A percentile compares a stretch with the other conserved stretches of the same genome.
Evolutionary conservation across 1,284 basidiomycete genomes (phyloP).

Genomic region (Phellinidium pouzarii): DNA sequence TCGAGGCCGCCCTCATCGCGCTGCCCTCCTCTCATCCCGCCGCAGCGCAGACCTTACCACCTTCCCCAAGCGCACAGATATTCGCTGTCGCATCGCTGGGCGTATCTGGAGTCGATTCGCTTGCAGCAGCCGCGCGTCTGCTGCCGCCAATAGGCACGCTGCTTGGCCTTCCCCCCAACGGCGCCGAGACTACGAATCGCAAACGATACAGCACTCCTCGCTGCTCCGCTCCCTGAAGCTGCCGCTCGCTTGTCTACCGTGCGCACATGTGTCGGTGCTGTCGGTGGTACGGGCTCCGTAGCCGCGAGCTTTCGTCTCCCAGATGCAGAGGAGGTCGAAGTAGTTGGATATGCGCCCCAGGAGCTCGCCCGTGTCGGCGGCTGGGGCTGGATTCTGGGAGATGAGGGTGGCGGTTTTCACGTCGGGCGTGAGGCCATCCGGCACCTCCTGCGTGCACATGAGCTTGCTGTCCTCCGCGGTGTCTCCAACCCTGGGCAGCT

Average conservation of each 20-base stretch:
- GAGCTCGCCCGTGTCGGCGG: slow-evolving; percentile 68
- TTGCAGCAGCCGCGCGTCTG: slow-evolving; percentile 48
- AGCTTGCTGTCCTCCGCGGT: slow-evolving; percentile 42
- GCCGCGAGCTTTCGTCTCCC: slow-evolving; percentile 50
- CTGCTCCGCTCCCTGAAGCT: slow-evolving; percentile 52
- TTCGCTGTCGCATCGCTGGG: slow-evolving; percentile 73
- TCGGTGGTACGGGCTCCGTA: slow-evolving; percentile 69
- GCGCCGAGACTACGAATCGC: slow-evolving; percentile 47
- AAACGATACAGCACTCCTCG: slow-evolving; percentile 72
- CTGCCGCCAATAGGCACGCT: slow-evolving; percentile 46
- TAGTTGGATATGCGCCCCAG: slow-evolving; percentile 32
- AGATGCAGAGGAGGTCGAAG: neutral
- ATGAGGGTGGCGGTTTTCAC: slow-evolving; percentile 73
- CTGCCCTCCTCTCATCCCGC: slow-evolving; percentile 23
- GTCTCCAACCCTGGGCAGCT: slow-evolving; percentile 31
- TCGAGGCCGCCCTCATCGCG: slow-evolving; percentile 47
- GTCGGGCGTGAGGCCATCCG: slow-evolving; percentile 68
- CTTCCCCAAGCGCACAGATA: slow-evolving; percentile 26
- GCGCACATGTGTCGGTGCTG: slow-evolving; percentile 53
- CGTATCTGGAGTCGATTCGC: slow-evolving; percentile 69
- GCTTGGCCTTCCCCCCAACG: slow-evolving; percentile 46
- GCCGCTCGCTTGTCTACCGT: slow-evolving; percentile 38
- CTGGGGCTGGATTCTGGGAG: slow-evolving; percentile 79
- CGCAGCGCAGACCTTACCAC: slow-evolving; percentile 30
- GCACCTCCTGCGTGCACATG: slow-evolving; percentile 52